A percentile compares a stretch with the other conserved stretches of the same genome.
Conservation (phyloP, 768 basidiomycete species). For the Lactarius deliciosus region DNA sequence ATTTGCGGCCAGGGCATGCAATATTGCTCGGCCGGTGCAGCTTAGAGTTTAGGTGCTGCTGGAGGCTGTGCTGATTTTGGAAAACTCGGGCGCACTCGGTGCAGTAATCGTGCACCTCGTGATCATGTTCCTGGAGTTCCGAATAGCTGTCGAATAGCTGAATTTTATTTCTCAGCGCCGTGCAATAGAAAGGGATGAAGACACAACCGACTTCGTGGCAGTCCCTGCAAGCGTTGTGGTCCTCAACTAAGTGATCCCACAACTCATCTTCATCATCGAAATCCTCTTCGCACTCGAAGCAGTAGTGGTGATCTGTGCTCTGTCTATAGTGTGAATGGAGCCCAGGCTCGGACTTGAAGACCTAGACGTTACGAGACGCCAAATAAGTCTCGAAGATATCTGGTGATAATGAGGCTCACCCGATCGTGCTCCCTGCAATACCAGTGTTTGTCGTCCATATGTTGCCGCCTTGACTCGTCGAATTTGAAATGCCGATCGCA, state of each 20-base stretch:
- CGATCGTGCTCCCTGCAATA: slow-evolving; percentile 2
- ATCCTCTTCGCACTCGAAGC: neutral
- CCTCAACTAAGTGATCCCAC: slow-evolving; percentile 5
- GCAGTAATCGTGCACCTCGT: slow-evolving; percentile 43
- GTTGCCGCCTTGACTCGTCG: neutral
- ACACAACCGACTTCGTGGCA: neutral
- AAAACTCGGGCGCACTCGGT: slow-evolving; percentile 46
- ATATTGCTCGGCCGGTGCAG: slow-evolving; percentile 44
- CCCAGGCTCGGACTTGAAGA: slow-evolving; percentile 43
- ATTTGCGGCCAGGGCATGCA: slow-evolving; percentile 43
- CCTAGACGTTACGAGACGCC: neutral
- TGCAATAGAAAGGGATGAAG: neutral
- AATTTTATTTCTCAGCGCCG: neutral
- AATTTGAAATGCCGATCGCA: neutral
- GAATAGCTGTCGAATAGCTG: slow-evolving; percentile 8
- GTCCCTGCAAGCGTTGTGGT: slow-evolving; percentile 16
- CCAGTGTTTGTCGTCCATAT: slow-evolving; percentile 9
- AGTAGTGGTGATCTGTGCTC: slow-evolving; percentile 7
- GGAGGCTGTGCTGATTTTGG: slow-evolving; percentile 40
- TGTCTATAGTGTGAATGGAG: slow-evolving; percentile 48
- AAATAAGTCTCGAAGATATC: neutral
- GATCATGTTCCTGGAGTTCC: slow-evolving; percentile 24
- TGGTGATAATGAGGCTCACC: slow-evolving; percentile 13
- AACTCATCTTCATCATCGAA: slow-evolving; percentile 12
- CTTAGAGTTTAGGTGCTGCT: slow-evolving; percentile 54